Conservation (phyloP, 352 stramenopile genomes). For the Phytophthora cajani region DNA sequence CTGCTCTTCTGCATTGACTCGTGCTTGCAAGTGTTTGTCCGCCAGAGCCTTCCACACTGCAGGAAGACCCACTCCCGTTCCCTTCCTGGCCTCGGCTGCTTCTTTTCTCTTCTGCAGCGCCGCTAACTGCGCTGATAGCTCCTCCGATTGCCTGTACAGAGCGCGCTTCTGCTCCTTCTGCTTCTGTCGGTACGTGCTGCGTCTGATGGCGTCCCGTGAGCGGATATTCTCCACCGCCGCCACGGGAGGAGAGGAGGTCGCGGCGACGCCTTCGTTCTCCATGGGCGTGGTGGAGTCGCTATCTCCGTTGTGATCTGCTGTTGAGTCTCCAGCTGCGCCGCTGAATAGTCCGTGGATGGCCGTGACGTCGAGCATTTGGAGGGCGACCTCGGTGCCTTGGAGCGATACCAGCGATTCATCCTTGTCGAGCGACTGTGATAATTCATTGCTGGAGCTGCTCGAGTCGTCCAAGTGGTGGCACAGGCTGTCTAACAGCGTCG, state of each 20-base stretch:
- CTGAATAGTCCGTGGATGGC: constrained; percentile 21
- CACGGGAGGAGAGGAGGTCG: constrained; percentile 5
- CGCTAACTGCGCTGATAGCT: constrained; percentile 17
- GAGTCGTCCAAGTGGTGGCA: constrained; percentile 28
- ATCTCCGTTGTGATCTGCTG: constrained; percentile 9
- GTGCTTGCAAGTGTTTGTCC: constrained; percentile 23
- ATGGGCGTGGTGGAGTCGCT: constrained; percentile 19
- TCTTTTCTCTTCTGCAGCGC: constrained; percentile 17
- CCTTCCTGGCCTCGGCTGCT: not conserved
- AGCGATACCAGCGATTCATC: constrained; percentile 12
- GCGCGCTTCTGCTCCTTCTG: constrained; percentile 27
- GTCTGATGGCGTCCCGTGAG: constrained; percentile 29
- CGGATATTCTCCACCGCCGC: constrained; percentile 20
- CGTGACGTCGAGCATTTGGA: constrained; percentile 29
- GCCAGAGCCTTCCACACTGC: constrained; percentile 34
- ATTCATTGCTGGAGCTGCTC: constrained; percentile 6
- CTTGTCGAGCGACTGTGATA: constrained; percentile 27
- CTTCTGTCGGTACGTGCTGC: constrained; percentile 32
- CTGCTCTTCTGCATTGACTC: constrained; percentile 30
- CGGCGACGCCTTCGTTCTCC: constrained; percentile 24
- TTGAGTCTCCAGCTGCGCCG: not conserved
- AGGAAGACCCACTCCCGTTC: not conserved
- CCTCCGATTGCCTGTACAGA: constrained; percentile 17
- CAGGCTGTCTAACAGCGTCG: not conserved
- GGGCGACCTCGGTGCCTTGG: constrained; percentile 12